A percentile compares a stretch with the other conserved stretches of the same genome.
phyloP scores from a whole-genome alignment of 768 basidiomycete genomes.

The Asterophora lycoperdoides region DNA sequence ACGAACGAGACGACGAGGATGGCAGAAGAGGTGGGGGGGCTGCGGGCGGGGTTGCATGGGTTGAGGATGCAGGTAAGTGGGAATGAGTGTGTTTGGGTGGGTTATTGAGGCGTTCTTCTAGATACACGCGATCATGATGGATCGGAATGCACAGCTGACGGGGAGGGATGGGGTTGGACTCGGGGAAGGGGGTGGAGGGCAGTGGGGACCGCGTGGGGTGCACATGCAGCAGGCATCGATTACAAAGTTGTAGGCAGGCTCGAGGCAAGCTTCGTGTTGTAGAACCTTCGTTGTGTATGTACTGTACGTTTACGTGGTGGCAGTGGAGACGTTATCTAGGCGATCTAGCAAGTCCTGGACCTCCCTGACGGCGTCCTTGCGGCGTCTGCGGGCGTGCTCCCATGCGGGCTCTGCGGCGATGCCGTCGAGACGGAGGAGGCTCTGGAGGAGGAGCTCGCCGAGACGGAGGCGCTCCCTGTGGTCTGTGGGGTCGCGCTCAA shows the following conservation, averaged over 20 bases:
- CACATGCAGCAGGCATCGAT: constrained; percentile 21
- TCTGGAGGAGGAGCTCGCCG: constrained; percentile 80
- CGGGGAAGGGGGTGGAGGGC: constrained; percentile 7
- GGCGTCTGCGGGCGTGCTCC: constrained; percentile 70
- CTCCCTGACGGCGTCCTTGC: constrained; percentile 83
- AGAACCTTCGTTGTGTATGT: no score
- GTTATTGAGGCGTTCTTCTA: constrained; percentile 18
- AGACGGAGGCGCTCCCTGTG: constrained; percentile 51
- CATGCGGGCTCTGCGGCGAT: constrained; percentile 71
- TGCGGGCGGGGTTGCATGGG: constrained; percentile 69
- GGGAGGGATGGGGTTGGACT: constrained; percentile 30
- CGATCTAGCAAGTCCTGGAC: constrained; percentile 80
- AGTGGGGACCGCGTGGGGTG: constrained; percentile 15
- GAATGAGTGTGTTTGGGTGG: not conserved
- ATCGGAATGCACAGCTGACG: constrained; percentile 57
- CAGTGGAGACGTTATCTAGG: constrained; percentile 58
- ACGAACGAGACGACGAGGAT: constrained; percentile 68
- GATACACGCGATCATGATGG: constrained; percentile 74
- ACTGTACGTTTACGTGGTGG: no score
- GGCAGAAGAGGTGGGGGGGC: constrained; percentile 67
- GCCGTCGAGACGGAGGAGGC: constrained; percentile 83
- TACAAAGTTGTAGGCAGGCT: constrained; percentile 24
- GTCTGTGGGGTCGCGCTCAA: constrained; percentile 34
- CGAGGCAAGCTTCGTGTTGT: no score
- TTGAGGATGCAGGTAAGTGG: constrained; percentile 74